Conservation (phyloP, 2,329 filamentous ascomycete genomes). For the Helotiales sp. region DNA sequence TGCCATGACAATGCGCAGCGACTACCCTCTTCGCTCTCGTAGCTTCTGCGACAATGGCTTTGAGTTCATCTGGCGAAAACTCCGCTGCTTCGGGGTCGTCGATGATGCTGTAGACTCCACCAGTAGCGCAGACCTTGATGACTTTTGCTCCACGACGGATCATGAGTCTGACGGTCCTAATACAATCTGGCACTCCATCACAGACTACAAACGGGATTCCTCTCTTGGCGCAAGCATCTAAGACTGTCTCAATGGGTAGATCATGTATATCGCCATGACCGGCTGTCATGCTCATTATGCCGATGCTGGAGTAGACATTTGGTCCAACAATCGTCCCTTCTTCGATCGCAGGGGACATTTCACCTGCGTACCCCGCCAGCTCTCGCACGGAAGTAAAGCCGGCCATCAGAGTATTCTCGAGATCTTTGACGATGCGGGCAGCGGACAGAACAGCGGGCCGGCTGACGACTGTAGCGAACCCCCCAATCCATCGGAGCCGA, state of each 20-base stretch:
- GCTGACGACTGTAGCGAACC: background rate
- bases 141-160: slow-evolving; percentile 53
- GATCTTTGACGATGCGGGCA: slow-evolving; percentile 49
- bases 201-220: slow-evolving; percentile 46
- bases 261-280: slow-evolving; percentile 54
- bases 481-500: slow-evolving; percentile 43
- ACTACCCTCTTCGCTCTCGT: slow-evolving; percentile 48
- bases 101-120: slow-evolving; percentile 50
- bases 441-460: slow-evolving; percentile 45
- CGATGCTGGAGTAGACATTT: slow-evolving; percentile 54
- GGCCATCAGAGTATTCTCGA: slow-evolving; percentile 49
- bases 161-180: slow-evolving; percentile 49
- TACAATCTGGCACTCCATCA: slow-evolving; percentile 54
- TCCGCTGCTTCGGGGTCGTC: slow-evolving; percentile 52
- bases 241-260: slow-evolving; percentile 45
- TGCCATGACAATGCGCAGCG: slow-evolving; percentile 50
- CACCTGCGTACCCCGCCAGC: slow-evolving; percentile 52
- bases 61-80: slow-evolving; percentile 51
- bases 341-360: slow-evolving; percentile 50
- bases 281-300: slow-evolving; percentile 52
- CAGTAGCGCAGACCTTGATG: slow-evolving; percentile 53
- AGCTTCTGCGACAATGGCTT: slow-evolving; percentile 52
- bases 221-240: slow-evolving; percentile 40
- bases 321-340: slow-evolving; percentile 53
- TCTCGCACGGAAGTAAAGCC: slow-evolving; percentile 59